A percentile compares a stretch with the other conserved stretches of the same genome.
phyloP scores from a whole-genome alignment of 1,284 basidiomycete genomes.

The Bondarzewia mesenterica region DNA sequence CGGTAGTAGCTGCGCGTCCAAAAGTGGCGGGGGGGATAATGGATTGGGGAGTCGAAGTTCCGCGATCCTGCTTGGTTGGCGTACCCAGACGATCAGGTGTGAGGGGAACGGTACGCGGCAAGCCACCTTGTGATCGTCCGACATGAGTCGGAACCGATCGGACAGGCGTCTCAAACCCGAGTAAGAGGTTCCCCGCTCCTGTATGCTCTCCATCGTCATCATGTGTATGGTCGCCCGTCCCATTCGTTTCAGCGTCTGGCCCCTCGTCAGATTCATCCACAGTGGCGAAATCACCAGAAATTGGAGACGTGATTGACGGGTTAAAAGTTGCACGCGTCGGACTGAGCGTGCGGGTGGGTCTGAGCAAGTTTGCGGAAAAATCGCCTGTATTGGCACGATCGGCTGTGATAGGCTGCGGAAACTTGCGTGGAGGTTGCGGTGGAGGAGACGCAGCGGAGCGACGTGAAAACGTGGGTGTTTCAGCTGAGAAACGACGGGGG shows the following conservation, averaged over 20 bases:
- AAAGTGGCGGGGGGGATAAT: not conserved
- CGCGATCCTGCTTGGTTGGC: not conserved
- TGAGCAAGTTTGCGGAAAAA: slow-evolving; percentile 18
- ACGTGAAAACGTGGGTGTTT: not conserved
- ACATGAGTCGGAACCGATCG: slow-evolving; percentile 24
- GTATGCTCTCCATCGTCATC: not conserved
- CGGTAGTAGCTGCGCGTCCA: slow-evolving; percentile 1
- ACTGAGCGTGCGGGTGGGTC: slow-evolving; percentile 25
- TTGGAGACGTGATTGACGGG: slow-evolving; percentile 3
- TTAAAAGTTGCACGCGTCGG: slow-evolving; percentile 19
- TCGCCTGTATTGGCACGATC: slow-evolving; percentile 3
- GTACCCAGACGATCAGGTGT: slow-evolving; percentile 13
- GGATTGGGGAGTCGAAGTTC: not conserved
- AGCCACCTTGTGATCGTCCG: slow-evolving; percentile 25
- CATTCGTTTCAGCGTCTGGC: slow-evolving; percentile 1
- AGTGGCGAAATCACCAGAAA: slow-evolving; percentile 1
- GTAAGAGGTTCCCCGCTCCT: not conserved
- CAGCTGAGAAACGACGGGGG: slow-evolving; percentile 5
- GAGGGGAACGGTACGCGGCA: slow-evolving; percentile 31
- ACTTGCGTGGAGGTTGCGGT: slow-evolving; percentile 13
- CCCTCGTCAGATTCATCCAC: slow-evolving; percentile 8
- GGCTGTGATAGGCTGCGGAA: not conserved
- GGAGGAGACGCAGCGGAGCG: slow-evolving; percentile 10
- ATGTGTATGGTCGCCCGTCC: too few species aligned
- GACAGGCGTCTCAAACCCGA: not conserved